These are phyloP conservation scores for Setaria italica DNA, from an alignment of 202 grass and related monocot genomes.

Conservation along the genomic window DNA sequence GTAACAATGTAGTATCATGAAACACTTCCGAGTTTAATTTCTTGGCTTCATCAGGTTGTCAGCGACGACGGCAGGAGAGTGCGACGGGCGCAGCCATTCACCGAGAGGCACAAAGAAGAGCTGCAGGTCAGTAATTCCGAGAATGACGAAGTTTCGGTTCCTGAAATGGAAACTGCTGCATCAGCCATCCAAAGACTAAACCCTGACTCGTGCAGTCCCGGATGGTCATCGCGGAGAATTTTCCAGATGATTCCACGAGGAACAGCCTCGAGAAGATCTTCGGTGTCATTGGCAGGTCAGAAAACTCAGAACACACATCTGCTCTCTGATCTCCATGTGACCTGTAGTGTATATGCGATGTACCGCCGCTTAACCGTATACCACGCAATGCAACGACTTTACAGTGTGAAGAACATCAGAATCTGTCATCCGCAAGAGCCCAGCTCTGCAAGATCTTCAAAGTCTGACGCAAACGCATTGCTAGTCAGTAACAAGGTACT, in stretches of 20 bases:
- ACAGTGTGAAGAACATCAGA: slow-evolving; percentile 77
- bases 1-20: neutral
- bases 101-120: slow-evolving; percentile 63
- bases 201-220: slow-evolving; percentile 41
- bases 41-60: slow-evolving; percentile 46
- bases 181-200: neutral
- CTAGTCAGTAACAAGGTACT: slow-evolving; percentile 72
- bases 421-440: slow-evolving; percentile 76
- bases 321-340: neutral
- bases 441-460: slow-evolving; percentile 59
- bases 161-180: neutral
- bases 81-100: slow-evolving; percentile 54
- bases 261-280: slow-evolving; percentile 77
- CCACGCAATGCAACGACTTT: neutral
- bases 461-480: slow-evolving; percentile 47
- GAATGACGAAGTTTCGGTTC: neutral
- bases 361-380: neutral
- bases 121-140: slow-evolving; percentile 43
- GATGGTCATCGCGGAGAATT: slow-evolving; percentile 69
- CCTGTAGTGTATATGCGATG: neutral
- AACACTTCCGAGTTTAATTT: neutral
- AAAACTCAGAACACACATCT: neutral
- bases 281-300: slow-evolving; percentile 59
- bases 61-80: slow-evolving; percentile 68
- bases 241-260: slow-evolving; percentile 58